Base-by-base conservation (phyloP, 176 grass and related monocot species). In the Aegilops speltoides region DNA sequence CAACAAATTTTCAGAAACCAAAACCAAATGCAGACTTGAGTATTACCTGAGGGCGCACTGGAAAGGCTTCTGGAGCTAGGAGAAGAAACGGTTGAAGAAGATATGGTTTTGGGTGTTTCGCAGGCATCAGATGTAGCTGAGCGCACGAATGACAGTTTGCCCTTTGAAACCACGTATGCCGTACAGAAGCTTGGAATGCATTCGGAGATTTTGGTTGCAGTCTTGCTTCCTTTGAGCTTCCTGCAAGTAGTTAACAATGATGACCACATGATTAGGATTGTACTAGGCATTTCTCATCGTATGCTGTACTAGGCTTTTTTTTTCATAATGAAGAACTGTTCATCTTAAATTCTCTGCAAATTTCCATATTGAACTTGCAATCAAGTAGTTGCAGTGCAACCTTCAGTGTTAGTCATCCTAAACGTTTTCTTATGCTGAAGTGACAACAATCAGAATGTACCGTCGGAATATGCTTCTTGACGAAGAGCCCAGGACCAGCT, bases 161-260 rank as follows among this genome's bases (percentile, higher is more conserved):
- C 92, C 86, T 92, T 97, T 7, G 86, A 97, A 31, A 97, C 78
- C 4, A 94, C 70, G 40, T 92, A 97, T 48, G 83, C 86, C 54
- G 95, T 97, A 85, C 95, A 97, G 74, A 97, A 97, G 78, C 78
- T 87, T 46, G 95, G 95, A 76, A 92, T 89, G 84, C 86, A 85
- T 84, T 82, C 90, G 1, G 86, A 97, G 76, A 97, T 97, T 91
- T 86, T 94, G 24, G 90, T 86, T 65, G 90, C 91, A 20, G 88
- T 87, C 76, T 87, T 94, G 67, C 60, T 89, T 80, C 86, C 88
- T 89, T 92, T 92, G 79, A 76, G 32, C 87, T 92, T 94, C 83
- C 95, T 97, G 81, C 8, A 91, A 63, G 54, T n/a, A 90, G 6
- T 57, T 24, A 52, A 19, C 12, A 34, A 24, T 73, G 62, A 28